These are phyloP conservation scores for Sclerotinia trifoliorum DNA, from an alignment of 2,329 filamentous ascomycete genomes.

Conservation along the genomic window DNA sequence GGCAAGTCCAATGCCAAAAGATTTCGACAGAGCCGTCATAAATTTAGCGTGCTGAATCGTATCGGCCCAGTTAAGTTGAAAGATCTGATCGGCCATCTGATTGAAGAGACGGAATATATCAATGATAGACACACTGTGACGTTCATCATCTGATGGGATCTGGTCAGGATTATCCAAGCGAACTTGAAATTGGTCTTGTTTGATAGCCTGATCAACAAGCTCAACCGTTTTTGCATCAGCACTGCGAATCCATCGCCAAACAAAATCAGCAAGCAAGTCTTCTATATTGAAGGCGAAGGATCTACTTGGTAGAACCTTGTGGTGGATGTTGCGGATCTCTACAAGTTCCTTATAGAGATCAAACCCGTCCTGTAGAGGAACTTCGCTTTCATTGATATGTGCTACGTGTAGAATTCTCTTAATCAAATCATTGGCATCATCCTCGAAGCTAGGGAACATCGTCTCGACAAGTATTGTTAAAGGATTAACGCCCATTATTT, in stretches of 20 bases:
- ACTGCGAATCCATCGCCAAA: conserved; percentile 89
- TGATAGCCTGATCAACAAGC: conserved; percentile 88
- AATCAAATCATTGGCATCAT: conserved; percentile 83
- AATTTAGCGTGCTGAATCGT: conserved; percentile 93
- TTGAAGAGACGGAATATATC: conserved; percentile 95
- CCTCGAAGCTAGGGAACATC: conserved; percentile 85
- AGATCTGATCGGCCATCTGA: conserved; percentile 83
- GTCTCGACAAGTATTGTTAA: conserved; percentile 74
- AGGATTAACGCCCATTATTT: conserved; percentile 73
- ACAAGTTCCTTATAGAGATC: conserved; percentile 88
- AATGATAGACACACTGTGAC: conserved; percentile 89
- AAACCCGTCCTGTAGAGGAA: conserved; percentile 89
- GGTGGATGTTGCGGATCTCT: conserved; percentile 78
- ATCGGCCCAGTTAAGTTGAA: conserved; percentile 86
- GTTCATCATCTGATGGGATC: conserved; percentile 71
- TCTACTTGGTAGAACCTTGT: conserved; percentile 66
- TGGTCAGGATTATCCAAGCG: conserved; percentile 62
- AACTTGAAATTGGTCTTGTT: conserved; percentile 82
- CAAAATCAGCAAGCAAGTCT: conserved; percentile 81
- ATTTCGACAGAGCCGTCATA: conserved; percentile 89
- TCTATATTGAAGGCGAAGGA: conserved; percentile 89
- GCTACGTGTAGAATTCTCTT: conserved; percentile 74
- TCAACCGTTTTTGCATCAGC: conserved; percentile 77
- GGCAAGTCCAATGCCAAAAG: conserved; percentile 77
- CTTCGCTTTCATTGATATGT: conserved; percentile 67